phyloP scores from a whole-genome alignment of 2,329 filamentous ascomycete genomes.

The Fusarium temperatum region DNA sequence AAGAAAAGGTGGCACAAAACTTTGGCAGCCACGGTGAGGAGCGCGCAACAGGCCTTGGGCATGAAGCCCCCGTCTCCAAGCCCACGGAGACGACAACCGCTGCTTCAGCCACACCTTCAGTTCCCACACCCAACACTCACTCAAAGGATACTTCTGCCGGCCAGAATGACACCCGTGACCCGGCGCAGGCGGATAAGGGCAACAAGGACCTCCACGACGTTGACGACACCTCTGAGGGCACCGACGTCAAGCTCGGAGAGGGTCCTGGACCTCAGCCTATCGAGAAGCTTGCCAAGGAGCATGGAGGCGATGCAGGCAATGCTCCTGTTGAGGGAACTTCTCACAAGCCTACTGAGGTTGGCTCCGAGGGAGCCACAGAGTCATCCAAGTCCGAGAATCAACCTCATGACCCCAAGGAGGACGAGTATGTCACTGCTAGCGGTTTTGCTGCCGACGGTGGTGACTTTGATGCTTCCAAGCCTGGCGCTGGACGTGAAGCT shows the following conservation, averaged over 20 bases:
- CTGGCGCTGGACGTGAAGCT: conserved; percentile 73
- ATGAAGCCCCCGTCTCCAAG: conserved; percentile 1
- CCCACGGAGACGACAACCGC: neutral
- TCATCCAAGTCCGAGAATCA: conserved; percentile 26
- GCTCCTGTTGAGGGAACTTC: conserved; percentile 10
- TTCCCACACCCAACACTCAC: neutral
- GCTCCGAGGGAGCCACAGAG: conserved; percentile 10
- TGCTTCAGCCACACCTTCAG: neutral
- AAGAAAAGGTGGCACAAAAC: conserved; percentile 30
- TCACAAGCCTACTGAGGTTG: conserved; percentile 9
- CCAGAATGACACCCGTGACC: conserved; percentile 54
- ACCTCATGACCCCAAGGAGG: conserved; percentile 60
- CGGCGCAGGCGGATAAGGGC: conserved; percentile 44
- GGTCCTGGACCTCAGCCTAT: conserved; percentile 40
- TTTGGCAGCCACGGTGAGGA: conserved; percentile 20
- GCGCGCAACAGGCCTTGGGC: conserved; percentile 1
- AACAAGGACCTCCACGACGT: conserved; percentile 48
- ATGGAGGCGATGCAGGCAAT: conserved; percentile 47
- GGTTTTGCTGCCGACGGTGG: conserved; percentile 72
- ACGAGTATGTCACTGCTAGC: conserved; percentile 64
- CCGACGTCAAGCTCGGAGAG: conserved; percentile 46
- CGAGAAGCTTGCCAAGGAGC: conserved; percentile 49
- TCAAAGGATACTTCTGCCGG: conserved; percentile 34
- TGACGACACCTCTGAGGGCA: conserved; percentile 34
- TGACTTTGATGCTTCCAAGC: conserved; percentile 70